These are phyloP conservation scores for Cladophialophora exuberans DNA, from an alignment of 2,329 filamentous ascomycete genomes.

Conservation along the genomic window DNA sequence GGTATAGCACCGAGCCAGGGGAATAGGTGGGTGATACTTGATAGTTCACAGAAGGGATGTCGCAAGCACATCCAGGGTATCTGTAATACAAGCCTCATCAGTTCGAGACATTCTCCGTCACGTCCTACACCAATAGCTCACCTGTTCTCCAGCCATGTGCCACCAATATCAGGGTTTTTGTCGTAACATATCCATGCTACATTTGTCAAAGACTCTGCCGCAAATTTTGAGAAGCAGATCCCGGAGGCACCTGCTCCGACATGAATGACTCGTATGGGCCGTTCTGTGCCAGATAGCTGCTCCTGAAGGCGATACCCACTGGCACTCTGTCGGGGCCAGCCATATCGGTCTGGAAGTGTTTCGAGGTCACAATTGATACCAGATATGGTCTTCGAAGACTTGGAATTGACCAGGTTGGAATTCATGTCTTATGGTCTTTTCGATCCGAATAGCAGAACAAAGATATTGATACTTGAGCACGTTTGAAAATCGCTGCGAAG, in stretches of 20 bases:
- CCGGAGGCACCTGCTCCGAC: slow-evolving; percentile 36
- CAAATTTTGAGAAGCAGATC: slow-evolving; percentile 34
- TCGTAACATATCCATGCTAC: slow-evolving; percentile 33
- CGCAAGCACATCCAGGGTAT: slow-evolving; percentile 42
- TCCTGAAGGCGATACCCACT: slow-evolving; percentile 12
- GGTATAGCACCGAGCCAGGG: slow-evolving; percentile 31
- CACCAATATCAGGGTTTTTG: slow-evolving; percentile 37
- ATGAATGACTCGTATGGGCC: slow-evolving; percentile 13
- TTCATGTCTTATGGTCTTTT: slow-evolving; percentile 4
- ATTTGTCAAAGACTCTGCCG: slow-evolving; percentile 12
- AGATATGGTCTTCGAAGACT: neutral
- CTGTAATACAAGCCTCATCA: slow-evolving; percentile 22
- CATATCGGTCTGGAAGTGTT: slow-evolving; percentile 10
- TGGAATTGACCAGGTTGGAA: neutral
- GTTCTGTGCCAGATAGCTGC: slow-evolving; percentile 9
- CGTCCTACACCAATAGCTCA: slow-evolving; percentile 34
- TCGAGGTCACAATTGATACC: slow-evolving; percentile 2
- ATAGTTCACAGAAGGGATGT: slow-evolving; percentile 45
- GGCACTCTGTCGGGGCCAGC: slow-evolving; percentile 2
- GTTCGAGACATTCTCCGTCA: neutral
- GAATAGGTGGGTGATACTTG: slow-evolving; percentile 40
- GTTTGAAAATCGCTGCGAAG: too few relatives aligned
- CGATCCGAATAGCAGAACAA: too few relatives aligned
- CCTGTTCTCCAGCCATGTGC: slow-evolving; percentile 38
- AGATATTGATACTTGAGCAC: too few relatives aligned